Evolutionary conservation across 768 basidiomycete species (phyloP), one percentile per base, ranked within the genome.

Genomic region (Kwoniella bestiolae): DNA sequence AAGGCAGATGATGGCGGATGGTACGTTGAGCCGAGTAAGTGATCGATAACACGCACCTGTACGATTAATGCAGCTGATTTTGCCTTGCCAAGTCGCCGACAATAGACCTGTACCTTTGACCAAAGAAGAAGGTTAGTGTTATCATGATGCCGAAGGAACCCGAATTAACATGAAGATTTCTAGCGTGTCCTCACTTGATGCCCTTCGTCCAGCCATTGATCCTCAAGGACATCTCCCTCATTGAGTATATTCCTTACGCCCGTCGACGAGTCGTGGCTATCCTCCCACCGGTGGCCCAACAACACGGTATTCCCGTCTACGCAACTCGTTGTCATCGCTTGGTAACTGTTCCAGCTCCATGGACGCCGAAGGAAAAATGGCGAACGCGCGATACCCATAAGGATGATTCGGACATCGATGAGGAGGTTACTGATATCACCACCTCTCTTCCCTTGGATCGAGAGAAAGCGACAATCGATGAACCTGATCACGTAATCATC

Each of bases 321-420:
- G 28, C 57, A 26, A 56, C 56, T 21, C 45, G 3, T 12, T 63
- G 67, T 9, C 34, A 67, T 34, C 68, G 65, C 18, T 5, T 77
- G 3, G 44, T 68, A n/a, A 77, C 76, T 7, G 69, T 56, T 1
- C 65, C 71, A 8, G 71, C 76, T 2, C 76, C 76, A 1, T 75
- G 76, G 76, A 75, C 74, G 6, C 16, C 34, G 9, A 68, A 71
- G 3, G 76, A 75, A 56, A 68, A 65, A 34, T 75, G 76, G 76
- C 59, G 74, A 3, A 44, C 25, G 23, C 64, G 44, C n/a, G 38
- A 16, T 12, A 7, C 16, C 21, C 18, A 21, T 49, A 28, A 12
- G 21, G 47, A 49, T 18, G 38, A 49, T 7, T 21, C 25, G 26
- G 18, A 32, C 60, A 8, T 45, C 56, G 57, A 62, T 11, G 51